Conservation (phyloP, 306 rosid species). For the Dalbergia oliveri region DNA sequence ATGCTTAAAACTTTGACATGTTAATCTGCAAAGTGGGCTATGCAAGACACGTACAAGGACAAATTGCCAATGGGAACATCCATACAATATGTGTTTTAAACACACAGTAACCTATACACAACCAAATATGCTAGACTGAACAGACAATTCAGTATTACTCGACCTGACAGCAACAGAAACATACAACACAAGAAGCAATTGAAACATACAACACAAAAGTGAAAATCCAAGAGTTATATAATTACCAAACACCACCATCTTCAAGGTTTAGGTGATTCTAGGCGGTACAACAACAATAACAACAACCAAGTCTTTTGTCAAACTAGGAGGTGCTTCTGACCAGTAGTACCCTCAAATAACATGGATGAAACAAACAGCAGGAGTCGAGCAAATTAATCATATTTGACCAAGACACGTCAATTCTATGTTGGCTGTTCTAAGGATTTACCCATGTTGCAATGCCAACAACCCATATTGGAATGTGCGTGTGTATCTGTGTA, state of each 20-base stretch:
- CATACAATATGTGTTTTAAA: background rate
- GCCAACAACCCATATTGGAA: too few relatives aligned
- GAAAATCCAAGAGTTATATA: background rate
- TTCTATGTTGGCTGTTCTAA: slow-evolving; percentile 21
- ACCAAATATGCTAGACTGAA: slow-evolving; percentile 1
- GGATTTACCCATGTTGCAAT: too few relatives aligned
- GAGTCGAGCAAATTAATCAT: slow-evolving; percentile 8
- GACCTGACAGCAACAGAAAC: slow-evolving; percentile 16
- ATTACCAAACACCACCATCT: slow-evolving; percentile 30
- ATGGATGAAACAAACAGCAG: slow-evolving; percentile 31
- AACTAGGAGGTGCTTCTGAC: slow-evolving; percentile 13
- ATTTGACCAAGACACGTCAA: slow-evolving; percentile 21
- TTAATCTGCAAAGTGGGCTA: slow-evolving; percentile 16
- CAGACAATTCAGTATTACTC: background rate
- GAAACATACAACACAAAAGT: slow-evolving; percentile 19
- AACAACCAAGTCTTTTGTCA: too few relatives aligned
- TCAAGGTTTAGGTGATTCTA: slow-evolving; percentile 16
- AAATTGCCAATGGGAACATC: background rate
- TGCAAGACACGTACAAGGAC: slow-evolving; percentile 1
- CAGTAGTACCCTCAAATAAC: slow-evolving; percentile 19
- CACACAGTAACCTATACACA: background rate
- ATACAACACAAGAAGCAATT: slow-evolving; percentile 13
- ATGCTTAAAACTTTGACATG: slow-evolving; percentile 14
- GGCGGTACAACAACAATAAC: too few relatives aligned
- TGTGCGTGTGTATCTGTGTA: background rate